Evolutionary conservation across 208 protist species (phyloP).

Genomic region (Trypanosoma congolense): DNA sequence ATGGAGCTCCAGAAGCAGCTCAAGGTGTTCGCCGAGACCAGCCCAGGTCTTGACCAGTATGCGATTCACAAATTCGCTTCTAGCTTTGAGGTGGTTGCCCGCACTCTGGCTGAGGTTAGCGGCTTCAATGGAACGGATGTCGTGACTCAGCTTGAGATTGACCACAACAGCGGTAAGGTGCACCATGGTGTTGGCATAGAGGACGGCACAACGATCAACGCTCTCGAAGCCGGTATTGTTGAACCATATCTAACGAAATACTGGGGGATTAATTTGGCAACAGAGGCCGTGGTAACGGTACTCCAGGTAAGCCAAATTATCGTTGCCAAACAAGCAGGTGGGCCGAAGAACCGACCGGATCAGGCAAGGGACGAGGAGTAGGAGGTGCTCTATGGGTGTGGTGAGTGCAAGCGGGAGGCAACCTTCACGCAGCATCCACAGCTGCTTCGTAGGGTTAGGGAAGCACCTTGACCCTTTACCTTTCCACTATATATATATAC

Average conservation of each 20-base stretch:
- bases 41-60: conserved; percentile 97
- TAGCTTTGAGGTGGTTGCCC: conserved; percentile 96
- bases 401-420: background rate
- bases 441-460: background rate
- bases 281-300: conserved; percentile 96
- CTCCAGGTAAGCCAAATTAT: conserved; percentile 96
- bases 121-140: conserved; percentile 95
- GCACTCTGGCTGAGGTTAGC: conserved; percentile 97
- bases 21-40: conserved; percentile 81
- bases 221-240: conserved; percentile 85
- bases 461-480: no score
- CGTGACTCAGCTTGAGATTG: conserved; percentile 94
- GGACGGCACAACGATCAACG: conserved; percentile 74
- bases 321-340: conserved; percentile 96
- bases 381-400: background rate
- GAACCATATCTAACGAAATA: conserved; percentile 93
- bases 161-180: conserved; percentile 90
- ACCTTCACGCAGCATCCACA: background rate
- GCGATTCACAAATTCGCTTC: conserved; percentile 97
- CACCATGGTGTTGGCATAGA: conserved; percentile 94
- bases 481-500: no score
- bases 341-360: conserved; percentile 90
- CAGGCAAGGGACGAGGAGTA: conserved; percentile 80
- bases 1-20: conserved; percentile 92
- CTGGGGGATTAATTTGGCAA: conserved; percentile 94